Evolutionary conservation across 2,329 filamentous ascomycete genomes (phyloP), one percentile per base, ranked within the genome.

Genomic region (Botrytis medusae): DNA sequence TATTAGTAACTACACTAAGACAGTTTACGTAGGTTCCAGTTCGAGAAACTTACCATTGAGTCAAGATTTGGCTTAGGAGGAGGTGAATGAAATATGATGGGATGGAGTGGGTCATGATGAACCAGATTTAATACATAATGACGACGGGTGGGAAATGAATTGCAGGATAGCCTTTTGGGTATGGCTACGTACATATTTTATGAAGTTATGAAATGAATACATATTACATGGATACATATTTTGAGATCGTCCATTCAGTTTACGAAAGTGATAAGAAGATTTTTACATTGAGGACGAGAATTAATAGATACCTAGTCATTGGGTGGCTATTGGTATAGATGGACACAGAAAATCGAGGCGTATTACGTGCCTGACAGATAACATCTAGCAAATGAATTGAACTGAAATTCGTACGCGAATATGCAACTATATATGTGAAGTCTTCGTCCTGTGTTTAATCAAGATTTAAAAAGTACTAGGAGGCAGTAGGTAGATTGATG

Each of bases 1-100:
- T 63, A 78, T 81, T 42, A 77, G 76, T 7, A 73, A 74, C 61
- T 76, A 75, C 34, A 76, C 79, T 1, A 81, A 81, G 77, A 80
- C 75, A 14, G 77, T 80, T n/a, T 79, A 77, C 76, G 79, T 81
- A 3, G 80, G 80, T 0, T 72, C 78, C 34, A 80, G 79, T 71
- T 80, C 78, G n/a, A 77, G 78, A 54, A 80, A 79, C 57, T 72
- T 81, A 65, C 77, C 75, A 18, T 73, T 81, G 46, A 79, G 75
- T 44, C 74, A 74, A 44, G 65, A 44, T n/a, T 75, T 81, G 71
- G 54, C 48, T 40, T 73, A 65, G 29, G 48, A 40, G 25, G 18
- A 25, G 14, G n/a, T 9, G 25, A 54, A 29, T 54, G 6, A 29
- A 42, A 54, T 54, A 48, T 4, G 20, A 48, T 32, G 37, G 22